Evolutionary conservation across 1,284 basidiomycete species (phyloP).

Genomic region (Neotropicomus parvogracilis): DNA sequence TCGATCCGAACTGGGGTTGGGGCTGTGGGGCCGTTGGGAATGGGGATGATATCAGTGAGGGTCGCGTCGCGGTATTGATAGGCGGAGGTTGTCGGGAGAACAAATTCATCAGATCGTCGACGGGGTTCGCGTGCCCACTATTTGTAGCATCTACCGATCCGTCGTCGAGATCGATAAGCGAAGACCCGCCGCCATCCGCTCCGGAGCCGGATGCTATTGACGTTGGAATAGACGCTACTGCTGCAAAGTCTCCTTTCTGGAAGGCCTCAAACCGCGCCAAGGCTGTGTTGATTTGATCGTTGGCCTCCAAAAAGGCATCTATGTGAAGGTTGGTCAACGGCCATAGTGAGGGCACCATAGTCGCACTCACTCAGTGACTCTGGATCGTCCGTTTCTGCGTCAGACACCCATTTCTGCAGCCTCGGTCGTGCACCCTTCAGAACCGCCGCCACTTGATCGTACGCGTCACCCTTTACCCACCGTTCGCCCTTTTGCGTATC

Average conservation of each 20-base stretch:
- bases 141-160: conserved; percentile 13
- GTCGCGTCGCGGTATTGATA: conserved; percentile 26
- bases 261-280: conserved; percentile 88
- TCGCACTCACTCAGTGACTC: conserved; percentile 74
- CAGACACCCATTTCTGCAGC: conserved; percentile 98
- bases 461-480: conserved; percentile 88
- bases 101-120: conserved; percentile 59
- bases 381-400: conserved; percentile 78
- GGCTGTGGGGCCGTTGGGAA: conserved; percentile 11
- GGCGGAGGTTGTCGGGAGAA: conserved; percentile 40
- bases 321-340: conserved; percentile 7
- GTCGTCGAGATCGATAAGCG: conserved; percentile 76
- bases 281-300: conserved; percentile 96
- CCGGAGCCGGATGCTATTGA: conserved; percentile 43
- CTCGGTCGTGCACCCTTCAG: conserved; percentile 85
- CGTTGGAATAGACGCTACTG: conserved; percentile 62
- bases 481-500: conserved; percentile 65
- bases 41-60: conserved; percentile 16
- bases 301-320: conserved; percentile 94
- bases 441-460: conserved; percentile 92
- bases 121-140: conserved; percentile 22
- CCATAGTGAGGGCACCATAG: neutral
- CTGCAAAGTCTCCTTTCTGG: conserved; percentile 80
- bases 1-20: conserved; percentile 42
- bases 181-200: conserved; percentile 36